Base-by-base conservation (phyloP, 768 basidiomycete genomes). In the Udeniomyces megalosporus region DNA sequence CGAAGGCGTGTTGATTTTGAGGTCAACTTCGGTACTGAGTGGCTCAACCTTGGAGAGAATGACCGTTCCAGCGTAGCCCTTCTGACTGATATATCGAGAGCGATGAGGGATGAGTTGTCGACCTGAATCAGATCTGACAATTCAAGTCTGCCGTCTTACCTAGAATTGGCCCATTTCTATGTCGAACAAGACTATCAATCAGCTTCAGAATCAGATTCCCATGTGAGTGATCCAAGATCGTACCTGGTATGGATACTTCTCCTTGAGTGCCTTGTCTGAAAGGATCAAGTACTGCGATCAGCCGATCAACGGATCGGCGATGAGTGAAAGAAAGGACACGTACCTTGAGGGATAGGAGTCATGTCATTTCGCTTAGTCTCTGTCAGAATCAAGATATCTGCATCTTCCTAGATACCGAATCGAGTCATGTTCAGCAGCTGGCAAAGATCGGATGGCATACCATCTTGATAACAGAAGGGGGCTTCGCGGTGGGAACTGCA, bases 51-150 rank as follows among this genome's bases (percentile, higher is more conserved):
- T 53, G 28, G 51, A 54, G 26, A 65, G 58, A 28, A 65, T 60
- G 28, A 44, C 63, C 29, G 63, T 65, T 8, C 63, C 63, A 11
- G 63, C 63, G 45, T 65, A 65, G 42, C 63, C 63, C 47, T 60
- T 60, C 51, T 65, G 12, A 17, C 38, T 55, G 22, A 5, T 52
- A 31, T 28, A n/a, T 28, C 6, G 35, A 34, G 24, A 24, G n/a
- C 10, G 29, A 17, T 28, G 26, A 60, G 3, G 2, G 5, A 12
- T 20, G 24, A 28, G 15, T 15, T 34, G 11, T 14, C 28, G 20
- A 42, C 1, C 7, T 6, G 15, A 17, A 14, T 1, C 44, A 3
- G 24, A 7, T 17, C 31, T 38, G 28, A 26, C 2, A 12, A 4
- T 28, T 14, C 45, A 11, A 14, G 22, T 32, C 45, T 2, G 15